Base-by-base conservation (phyloP, 345 rosid genomes). In the Cardamine resedifolia region DNA sequence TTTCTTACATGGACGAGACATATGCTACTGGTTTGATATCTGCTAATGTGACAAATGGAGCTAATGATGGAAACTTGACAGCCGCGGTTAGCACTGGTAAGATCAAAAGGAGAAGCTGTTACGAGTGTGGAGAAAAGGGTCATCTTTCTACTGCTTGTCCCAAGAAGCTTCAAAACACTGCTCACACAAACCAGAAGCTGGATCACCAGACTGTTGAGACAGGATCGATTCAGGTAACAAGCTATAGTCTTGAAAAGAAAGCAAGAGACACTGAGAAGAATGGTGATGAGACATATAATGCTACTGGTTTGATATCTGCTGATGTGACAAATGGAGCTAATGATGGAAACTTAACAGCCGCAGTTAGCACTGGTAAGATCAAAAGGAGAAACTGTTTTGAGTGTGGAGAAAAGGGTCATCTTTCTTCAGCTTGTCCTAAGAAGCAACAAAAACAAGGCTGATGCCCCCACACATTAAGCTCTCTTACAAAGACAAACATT, bases 81-180 rank as follows among this genome's bases (percentile, higher is more conserved):
- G 23, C 68, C 1, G 39, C 4, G 4, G 61, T 76, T 62, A 66
- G 70, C 65, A 75, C 67, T 18, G 88, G 96, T 49, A 89, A 91
- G 87, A 77, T 85, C 59, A 86, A 82, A 70, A 82, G 91, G 60
- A 83, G 96, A 66, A 77, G 66, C 26, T 94, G 97, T 83, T 94
- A 89, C 23, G 87, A 87, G 60, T 89, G 95, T 56, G 88, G 88
- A 41, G 87, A 86, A 79, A 89, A 89, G 78, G 92, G 95, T 38
- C 96, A 89, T 64, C 67, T 88, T 36, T 91, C 91, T 51, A 74
- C 90, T 10, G 88, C 81, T 47, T 94, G 97, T 63, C 95, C 88
- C 2, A 86, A 81, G 58, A 83, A 80, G 78, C 55, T 62, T 64
- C 83, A 78, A 72, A 48, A 65, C 44, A 66, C 76, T 51, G 74